Conservation (phyloP, 306 rosid genomes). For the Arachis hypogaea region DNA sequence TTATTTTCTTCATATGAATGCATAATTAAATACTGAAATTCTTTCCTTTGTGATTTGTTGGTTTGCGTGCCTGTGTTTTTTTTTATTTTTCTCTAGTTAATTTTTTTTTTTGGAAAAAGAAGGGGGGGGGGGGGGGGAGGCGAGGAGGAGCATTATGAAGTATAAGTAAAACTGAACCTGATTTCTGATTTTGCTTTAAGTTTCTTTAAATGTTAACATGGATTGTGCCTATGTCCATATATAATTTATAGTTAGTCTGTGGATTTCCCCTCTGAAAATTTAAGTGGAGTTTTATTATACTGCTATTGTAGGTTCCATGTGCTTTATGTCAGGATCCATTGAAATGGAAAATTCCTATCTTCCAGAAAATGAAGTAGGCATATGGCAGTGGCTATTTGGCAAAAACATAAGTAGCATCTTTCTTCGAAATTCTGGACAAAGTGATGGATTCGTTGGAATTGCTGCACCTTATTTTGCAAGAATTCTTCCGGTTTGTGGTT, state of each 20-base stretch:
- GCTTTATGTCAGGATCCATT: constrained; percentile 95
- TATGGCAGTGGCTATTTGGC: constrained; percentile 99
- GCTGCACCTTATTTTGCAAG: constrained; percentile 93
- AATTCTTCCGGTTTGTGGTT: constrained; percentile 86
- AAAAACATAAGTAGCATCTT: constrained; percentile 75
- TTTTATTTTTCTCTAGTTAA: not conserved
- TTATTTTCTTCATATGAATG: constrained; percentile 27
- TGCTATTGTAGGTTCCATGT: constrained; percentile 85
- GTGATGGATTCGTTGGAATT: constrained; percentile 94
- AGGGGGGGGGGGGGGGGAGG: not conserved
- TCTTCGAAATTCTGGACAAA: constrained; percentile 71
- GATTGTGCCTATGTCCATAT: constrained; percentile 2
- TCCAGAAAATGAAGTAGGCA: constrained; percentile 89
- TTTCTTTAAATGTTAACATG: not conserved
- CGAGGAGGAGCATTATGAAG: constrained; percentile 9
- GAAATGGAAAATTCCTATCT: constrained; percentile 89
- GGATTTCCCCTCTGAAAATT: constrained; percentile 20
- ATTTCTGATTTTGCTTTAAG: constrained; percentile 15
- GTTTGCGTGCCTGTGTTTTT: constrained; percentile 17
- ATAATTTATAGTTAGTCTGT: constrained; percentile 23
- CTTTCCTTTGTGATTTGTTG: constrained; percentile 18
- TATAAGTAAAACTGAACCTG: constrained; percentile 6
- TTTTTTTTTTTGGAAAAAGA: too few relatives aligned
- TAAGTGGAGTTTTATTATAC: constrained; percentile 25
- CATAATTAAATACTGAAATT: constrained; percentile 8